phyloP scores from a whole-genome alignment of 1,284 basidiomycete genomes.

The Singerocomus rubriflavus region DNA sequence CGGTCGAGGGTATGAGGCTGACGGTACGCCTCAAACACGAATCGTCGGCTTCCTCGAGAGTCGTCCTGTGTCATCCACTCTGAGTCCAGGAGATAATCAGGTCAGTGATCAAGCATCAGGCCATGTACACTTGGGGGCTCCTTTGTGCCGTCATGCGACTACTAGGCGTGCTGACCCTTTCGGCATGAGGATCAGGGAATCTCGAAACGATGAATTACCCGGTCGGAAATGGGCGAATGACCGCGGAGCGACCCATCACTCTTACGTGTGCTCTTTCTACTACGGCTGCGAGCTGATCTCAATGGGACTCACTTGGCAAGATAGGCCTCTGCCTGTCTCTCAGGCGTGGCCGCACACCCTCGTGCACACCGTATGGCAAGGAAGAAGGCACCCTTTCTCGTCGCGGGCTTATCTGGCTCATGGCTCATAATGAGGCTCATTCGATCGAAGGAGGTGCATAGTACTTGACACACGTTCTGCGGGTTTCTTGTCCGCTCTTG shows the following conservation, averaged over 20 bases:
- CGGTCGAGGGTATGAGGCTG: neutral
- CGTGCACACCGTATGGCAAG: too few species aligned
- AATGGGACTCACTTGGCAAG: too few species aligned
- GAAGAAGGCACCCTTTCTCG: too few species aligned
- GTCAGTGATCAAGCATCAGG: neutral
- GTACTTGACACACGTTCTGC: neutral
- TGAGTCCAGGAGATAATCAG: neutral
- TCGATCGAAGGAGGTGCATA: too few species aligned
- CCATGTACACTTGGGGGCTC: neutral
- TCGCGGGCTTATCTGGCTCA: too few species aligned
- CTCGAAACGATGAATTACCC: conserved; percentile 3
- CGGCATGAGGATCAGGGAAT: conserved; percentile 20
- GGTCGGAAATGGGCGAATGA: conserved; percentile 9
- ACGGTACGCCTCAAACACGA: neutral
- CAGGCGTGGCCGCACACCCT: too few species aligned
- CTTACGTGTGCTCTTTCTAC: conserved; percentile 2
- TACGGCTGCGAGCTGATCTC: too few species aligned
- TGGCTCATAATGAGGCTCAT: too few species aligned
- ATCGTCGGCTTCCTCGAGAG: conserved; percentile 2
- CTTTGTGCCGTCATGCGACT: conserved; percentile 7
- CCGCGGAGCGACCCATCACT: conserved; percentile 14
- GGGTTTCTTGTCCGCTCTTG: neutral
- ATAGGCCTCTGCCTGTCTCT: too few species aligned
- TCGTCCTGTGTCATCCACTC: too few species aligned
- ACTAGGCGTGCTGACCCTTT: neutral